Conservation (phyloP, 1,139 yeast species). For the Hyphopichia wangnamkhiaoensis region DNA sequence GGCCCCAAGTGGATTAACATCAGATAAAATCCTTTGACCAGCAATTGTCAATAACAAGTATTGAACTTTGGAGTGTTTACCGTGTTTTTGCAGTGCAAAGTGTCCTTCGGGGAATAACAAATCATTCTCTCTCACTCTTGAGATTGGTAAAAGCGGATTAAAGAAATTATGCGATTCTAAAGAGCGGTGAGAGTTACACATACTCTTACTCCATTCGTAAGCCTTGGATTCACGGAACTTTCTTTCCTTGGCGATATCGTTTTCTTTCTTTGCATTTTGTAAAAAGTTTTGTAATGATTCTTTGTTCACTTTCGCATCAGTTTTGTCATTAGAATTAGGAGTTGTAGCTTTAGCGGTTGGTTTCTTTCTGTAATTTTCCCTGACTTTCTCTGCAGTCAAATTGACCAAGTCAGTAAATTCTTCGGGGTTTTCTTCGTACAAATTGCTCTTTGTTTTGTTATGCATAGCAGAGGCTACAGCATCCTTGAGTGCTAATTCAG, state of each 20-base stretch:
- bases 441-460: neutral
- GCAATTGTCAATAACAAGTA: constrained; percentile 48
- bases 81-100: constrained; percentile 10
- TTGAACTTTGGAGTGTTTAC: constrained; percentile 20
- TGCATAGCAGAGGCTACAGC: constrained; percentile 25
- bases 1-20: constrained; percentile 43
- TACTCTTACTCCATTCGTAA: constrained; percentile 51
- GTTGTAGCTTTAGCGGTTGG: neutral
- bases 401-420: constrained; percentile 15
- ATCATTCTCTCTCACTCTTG: constrained; percentile 1
- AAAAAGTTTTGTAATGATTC: constrained; percentile 39
- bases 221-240: constrained; percentile 52
- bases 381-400: constrained; percentile 19
- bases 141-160: constrained; percentile 32
- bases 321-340: neutral
- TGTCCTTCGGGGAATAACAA: constrained; percentile 10
- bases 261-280: constrained; percentile 41
- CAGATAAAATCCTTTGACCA: constrained; percentile 40
- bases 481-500: constrained; percentile 19
- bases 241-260: constrained; percentile 41
- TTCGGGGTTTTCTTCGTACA: constrained; percentile 8
- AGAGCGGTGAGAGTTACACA: constrained; percentile 36
- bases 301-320: constrained; percentile 12
- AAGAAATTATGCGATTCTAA: constrained; percentile 51
- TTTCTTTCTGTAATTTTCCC: constrained; percentile 12